These are phyloP conservation scores for Verticillium nubilum DNA, from an alignment of 2,329 filamentous ascomycete genomes.

Conservation along the genomic window DNA sequence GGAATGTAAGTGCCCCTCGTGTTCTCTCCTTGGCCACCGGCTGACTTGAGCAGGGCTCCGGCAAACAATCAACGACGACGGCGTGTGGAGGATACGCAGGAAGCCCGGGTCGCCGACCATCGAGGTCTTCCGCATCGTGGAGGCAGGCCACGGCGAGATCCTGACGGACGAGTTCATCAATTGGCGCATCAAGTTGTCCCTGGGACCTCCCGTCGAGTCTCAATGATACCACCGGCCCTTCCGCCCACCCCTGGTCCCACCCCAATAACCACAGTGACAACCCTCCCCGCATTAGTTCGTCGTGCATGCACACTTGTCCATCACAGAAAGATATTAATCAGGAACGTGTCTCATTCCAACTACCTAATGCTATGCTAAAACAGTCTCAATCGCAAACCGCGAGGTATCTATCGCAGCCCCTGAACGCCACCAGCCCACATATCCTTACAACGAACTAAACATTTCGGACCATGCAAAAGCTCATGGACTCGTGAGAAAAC, in stretches of 20 bases:
- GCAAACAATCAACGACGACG: slow-evolving; percentile 59
- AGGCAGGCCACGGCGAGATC: slow-evolving; percentile 70
- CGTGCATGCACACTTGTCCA: neutral
- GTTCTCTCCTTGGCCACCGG: slow-evolving; percentile 11
- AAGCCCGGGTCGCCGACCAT: slow-evolving; percentile 57
- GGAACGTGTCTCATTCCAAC: neutral
- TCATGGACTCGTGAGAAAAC: neutral
- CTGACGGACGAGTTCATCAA: slow-evolving; percentile 72
- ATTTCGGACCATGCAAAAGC: neutral
- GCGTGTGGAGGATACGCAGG: slow-evolving; percentile 76
- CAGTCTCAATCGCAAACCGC: slow-evolving; percentile 5
- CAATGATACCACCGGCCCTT: neutral
- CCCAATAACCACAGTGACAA: no score
- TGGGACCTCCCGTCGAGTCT: slow-evolving; percentile 13
- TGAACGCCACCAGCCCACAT: neutral
- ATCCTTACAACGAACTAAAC: neutral
- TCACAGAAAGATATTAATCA: neutral
- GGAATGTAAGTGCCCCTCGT: slow-evolving; percentile 54
- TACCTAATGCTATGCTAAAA: neutral
- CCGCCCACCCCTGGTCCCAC: neutral
- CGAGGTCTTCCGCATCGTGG: slow-evolving; percentile 68
- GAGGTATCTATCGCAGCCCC: slow-evolving; percentile 7
- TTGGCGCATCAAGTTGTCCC: slow-evolving; percentile 58
- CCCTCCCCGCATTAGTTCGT: neutral
- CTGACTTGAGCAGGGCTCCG: slow-evolving; percentile 48